Percentiles rank a stretch among this genome's conserved stretches.
Evolutionary conservation across 306 rosid species (phyloP).

Genomic region (Rosa lucieae): DNA sequence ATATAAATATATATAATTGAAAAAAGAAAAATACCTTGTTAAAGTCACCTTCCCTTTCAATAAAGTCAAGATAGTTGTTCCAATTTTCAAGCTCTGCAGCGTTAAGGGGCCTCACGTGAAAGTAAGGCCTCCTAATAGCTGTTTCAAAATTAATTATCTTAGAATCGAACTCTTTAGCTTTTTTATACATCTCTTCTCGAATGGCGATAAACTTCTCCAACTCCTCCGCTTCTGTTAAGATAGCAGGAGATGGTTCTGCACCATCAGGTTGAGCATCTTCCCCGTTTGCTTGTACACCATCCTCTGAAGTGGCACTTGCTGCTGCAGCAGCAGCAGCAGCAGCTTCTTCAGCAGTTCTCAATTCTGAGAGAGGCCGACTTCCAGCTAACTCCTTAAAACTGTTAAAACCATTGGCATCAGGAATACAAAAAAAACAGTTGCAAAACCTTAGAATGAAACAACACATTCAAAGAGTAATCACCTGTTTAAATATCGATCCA

Average conservation of each 20-base stretch:
- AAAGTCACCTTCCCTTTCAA: conserved; percentile 90
- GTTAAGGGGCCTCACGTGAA: conserved; percentile 92
- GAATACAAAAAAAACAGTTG: not conserved
- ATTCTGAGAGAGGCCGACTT: conserved; percentile 79
- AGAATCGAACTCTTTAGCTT: conserved; percentile 98
- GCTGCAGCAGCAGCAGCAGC: conserved; percentile 44
- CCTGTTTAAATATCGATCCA: conserved; percentile 95
- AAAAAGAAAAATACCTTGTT: conserved; percentile 63
- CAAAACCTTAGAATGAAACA: not conserved
- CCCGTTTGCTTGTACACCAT: conserved; percentile 46
- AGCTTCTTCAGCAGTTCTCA: conserved; percentile 74
- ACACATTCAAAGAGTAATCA: conserved; percentile 24
- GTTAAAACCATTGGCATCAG: conserved; percentile 38
- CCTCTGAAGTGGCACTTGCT: conserved; percentile 48
- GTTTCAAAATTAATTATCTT: conserved; percentile 99
- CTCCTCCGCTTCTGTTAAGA: conserved; percentile 96
- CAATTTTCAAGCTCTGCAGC: conserved; percentile 97
- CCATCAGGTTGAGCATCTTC: conserved; percentile 67
- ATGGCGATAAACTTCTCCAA: conserved; percentile 96
- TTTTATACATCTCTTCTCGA: conserved; percentile 97
- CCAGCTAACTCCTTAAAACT: conserved; percentile 94
- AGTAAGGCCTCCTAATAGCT: conserved; percentile 98
- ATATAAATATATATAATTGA: conserved; percentile 14
- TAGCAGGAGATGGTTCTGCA: conserved; percentile 58
- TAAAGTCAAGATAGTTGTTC: conserved; percentile 90